Percentiles rank a stretch among this genome's conserved stretches.
phyloP scores from a whole-genome alignment of 805 yeast species.

The Metschnikowia borealis region DNA sequence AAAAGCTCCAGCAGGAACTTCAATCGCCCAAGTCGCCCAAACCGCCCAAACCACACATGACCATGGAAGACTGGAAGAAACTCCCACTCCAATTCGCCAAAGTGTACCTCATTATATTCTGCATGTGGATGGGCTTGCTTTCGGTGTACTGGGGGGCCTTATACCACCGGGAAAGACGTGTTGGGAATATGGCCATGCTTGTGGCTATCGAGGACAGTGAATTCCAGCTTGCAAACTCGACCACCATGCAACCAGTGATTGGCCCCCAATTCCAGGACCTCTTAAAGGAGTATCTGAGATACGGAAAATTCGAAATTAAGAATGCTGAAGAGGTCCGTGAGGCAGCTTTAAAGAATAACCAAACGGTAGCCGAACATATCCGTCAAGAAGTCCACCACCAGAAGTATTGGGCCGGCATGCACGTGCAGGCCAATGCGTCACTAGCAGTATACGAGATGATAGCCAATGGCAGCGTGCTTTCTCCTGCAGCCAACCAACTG shows the following conservation, averaged over 20 bases:
- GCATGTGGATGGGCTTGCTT: conserved; percentile 27
- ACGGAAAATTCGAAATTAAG: conserved; percentile 21
- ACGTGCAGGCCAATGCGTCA: conserved; percentile 26
- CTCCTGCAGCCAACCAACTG: conserved; percentile 16
- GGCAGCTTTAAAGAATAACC: conserved; percentile 18
- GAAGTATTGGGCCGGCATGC: conserved; percentile 29
- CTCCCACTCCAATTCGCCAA: conserved; percentile 12
- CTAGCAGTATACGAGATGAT: conserved; percentile 18
- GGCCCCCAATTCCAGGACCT: conserved; percentile 19
- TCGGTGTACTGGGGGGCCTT: conserved; percentile 42
- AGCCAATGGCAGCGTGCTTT: conserved; percentile 13
- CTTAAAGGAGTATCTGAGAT: conserved; percentile 10
- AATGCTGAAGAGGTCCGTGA: conserved; percentile 12
- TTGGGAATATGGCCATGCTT: conserved; percentile 32
- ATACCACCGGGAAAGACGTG: conserved; percentile 27
- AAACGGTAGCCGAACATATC: conserved; percentile 19
- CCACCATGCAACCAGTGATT: conserved; percentile 17
- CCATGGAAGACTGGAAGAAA: conserved; percentile 12
- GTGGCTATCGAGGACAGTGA: conserved; percentile 32
- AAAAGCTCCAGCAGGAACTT: background rate
- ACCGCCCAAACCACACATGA: conserved; percentile 2
- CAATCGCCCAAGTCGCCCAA: background rate
- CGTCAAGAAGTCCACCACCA: conserved; percentile 23
- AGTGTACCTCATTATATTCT: conserved; percentile 20
- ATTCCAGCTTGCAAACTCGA: conserved; percentile 18